Evolutionary conservation across 2,329 filamentous ascomycete genomes (phyloP).

Genomic region (Apiospora malaysiana): DNA sequence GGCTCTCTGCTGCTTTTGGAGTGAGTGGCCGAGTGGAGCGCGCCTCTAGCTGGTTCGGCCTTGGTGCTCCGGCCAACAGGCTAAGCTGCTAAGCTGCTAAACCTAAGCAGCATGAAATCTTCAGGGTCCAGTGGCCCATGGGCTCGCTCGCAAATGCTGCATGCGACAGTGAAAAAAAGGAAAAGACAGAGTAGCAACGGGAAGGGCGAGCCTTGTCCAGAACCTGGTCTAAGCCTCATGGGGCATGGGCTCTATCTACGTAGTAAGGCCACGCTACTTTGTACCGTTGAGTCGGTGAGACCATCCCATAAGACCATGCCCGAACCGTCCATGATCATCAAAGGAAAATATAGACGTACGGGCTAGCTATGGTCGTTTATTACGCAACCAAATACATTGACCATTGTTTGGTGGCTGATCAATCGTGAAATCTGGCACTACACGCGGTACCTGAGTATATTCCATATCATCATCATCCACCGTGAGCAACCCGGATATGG

Average conservation of each 20-base stretch:
- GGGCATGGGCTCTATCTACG: neutral
- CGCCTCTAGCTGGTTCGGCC: constrained; percentile 11
- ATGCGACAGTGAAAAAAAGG: neutral
- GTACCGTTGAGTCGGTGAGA: constrained; percentile 19
- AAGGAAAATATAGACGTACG: constrained; percentile 7
- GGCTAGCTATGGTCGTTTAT: constrained; percentile 3
- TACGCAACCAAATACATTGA: neutral
- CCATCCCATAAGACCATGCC: constrained; percentile 9
- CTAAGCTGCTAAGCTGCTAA: neutral
- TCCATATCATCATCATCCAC: neutral
- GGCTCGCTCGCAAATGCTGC: neutral
- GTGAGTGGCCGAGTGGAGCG: neutral
- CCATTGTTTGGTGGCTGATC: neutral
- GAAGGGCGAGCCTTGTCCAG: neutral
- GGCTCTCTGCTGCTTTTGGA: constrained; percentile 10
- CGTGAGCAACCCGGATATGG: neutral
- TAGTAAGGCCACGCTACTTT: constrained; percentile 6
- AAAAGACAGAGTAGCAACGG: neutral
- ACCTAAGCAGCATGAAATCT: constrained; percentile 14
- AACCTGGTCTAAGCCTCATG: constrained; percentile 7
- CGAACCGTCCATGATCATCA: neutral
- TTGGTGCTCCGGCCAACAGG: constrained; percentile 14
- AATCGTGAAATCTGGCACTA: neutral
- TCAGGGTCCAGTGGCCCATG: constrained; percentile 13
- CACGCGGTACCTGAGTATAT: neutral